phyloP scores from a whole-genome alignment of 2,329 filamentous ascomycete genomes.

The Acephala macrosclerotiorum region DNA sequence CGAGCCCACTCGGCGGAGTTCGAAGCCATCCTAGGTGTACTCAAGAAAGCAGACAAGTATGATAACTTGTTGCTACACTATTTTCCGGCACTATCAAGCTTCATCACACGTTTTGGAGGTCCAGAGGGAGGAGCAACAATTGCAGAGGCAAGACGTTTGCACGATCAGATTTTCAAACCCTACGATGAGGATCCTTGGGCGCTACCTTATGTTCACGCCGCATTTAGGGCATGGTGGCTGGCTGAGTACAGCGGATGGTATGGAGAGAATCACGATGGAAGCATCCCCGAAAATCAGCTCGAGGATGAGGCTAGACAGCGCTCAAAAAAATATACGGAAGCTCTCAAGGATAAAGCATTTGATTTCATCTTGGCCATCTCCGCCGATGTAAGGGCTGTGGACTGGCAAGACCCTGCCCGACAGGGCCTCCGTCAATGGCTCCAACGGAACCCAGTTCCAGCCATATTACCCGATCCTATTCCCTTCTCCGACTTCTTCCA shows the following conservation, averaged over 20 bases:
- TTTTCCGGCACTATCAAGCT: constrained; percentile 79
- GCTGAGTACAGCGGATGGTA: constrained; percentile 93
- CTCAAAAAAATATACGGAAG: constrained; percentile 75
- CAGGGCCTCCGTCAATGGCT: constrained; percentile 83
- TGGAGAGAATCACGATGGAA: constrained; percentile 70
- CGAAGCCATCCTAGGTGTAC: constrained; percentile 68
- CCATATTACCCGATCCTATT: constrained; percentile 71
- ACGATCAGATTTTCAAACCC: constrained; percentile 70
- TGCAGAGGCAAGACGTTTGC: constrained; percentile 72
- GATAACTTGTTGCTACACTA: constrained; percentile 79
- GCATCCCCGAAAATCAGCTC: constrained; percentile 69
- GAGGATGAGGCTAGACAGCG: constrained; percentile 72
- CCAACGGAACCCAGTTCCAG: constrained; percentile 75
- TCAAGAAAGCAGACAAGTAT: constrained; percentile 79
- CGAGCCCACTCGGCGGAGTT: constrained; percentile 78
- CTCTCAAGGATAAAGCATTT: constrained; percentile 87
- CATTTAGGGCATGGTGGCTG: constrained; percentile 85
- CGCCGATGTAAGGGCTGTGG: constrained; percentile 78
- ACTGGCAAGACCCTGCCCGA: constrained; percentile 89
- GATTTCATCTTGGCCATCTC: constrained; percentile 90
- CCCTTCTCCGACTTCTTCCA: constrained; percentile 78
- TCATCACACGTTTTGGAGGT: constrained; percentile 80
- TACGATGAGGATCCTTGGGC: constrained; percentile 75
- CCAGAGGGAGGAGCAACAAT: constrained; percentile 74
- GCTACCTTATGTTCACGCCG: constrained; percentile 78